Percentiles rank a stretch among this genome's conserved stretches.
phyloP scores from a whole-genome alignment of 805 yeast species.

The Hanseniaspora pseudoguilliermondii region DNA sequence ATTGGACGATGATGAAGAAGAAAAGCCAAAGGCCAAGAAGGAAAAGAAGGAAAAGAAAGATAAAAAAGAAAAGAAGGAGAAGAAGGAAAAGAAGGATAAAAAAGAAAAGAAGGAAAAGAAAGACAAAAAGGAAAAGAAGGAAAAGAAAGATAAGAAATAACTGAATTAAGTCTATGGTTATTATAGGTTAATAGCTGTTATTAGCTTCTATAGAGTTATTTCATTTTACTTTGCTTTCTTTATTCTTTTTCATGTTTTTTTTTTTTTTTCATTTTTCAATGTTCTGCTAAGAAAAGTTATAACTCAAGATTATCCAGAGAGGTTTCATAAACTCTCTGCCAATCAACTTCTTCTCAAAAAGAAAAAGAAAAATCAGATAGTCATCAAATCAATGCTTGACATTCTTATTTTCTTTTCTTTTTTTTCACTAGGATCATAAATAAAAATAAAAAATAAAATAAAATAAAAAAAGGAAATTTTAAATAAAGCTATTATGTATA shows the following conservation, averaged over 20 bases:
- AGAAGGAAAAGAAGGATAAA: constrained; percentile 38
- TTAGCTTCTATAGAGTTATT: constrained; percentile 16
- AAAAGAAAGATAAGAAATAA: constrained; percentile 38
- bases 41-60: constrained; percentile 27
- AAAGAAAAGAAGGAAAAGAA: constrained; percentile 39
- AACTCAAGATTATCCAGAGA: too few relatives aligned
- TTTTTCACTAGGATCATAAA: constrained; percentile 1
- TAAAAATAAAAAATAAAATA: background rate
- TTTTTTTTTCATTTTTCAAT: too few relatives aligned
- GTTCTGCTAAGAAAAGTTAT: too few relatives aligned
- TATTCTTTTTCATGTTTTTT: too few relatives aligned
- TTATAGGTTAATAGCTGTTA: constrained; percentile 25
- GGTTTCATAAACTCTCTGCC: too few relatives aligned
- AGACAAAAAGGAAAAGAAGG: constrained; percentile 38
- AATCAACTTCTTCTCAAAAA: too few relatives aligned
- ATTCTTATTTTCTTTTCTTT: background rate
- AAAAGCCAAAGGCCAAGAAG: constrained; percentile 22
- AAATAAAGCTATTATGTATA: background rate
- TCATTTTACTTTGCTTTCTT: too few relatives aligned
- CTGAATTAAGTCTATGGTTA: constrained; percentile 26
- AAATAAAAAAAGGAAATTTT: background rate
- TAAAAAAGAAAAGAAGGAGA: constrained; percentile 34
- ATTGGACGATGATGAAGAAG: constrained; percentile 19
- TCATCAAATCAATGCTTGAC: too few relatives aligned
- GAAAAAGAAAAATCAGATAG: too few relatives aligned